Percentiles rank a stretch among this genome's conserved stretches.
These are phyloP conservation scores for Rhododendron griersonianum DNA, from an alignment of 148 eudicot species.

Conservation along the genomic window DNA sequence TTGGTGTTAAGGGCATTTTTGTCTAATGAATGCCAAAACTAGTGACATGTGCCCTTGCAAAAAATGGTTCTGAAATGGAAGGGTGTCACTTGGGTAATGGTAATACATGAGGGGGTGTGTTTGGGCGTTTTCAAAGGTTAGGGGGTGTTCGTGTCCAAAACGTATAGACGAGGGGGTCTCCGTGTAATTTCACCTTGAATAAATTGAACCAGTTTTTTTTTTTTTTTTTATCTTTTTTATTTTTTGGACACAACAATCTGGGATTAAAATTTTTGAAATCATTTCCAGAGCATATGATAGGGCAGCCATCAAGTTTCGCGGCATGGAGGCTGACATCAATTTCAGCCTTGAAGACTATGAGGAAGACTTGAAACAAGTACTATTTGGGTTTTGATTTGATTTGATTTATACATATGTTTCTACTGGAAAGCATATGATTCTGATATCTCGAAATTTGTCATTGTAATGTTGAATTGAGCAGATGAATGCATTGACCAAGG, in stretches of 20 bases:
- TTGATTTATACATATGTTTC: neutral
- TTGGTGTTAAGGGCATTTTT: too few relatives aligned
- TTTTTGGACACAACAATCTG: neutral
- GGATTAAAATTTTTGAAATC: neutral
- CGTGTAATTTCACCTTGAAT: neutral
- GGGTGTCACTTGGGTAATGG: too few relatives aligned
- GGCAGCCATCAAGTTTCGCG: constrained; percentile 93
- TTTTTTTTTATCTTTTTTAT: too few relatives aligned
- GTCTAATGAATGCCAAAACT: too few relatives aligned
- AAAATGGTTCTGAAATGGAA: too few relatives aligned
- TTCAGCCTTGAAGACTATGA: constrained; percentile 76
- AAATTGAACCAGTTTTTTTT: neutral
- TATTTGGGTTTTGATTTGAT: neutral
- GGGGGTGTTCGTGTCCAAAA: too few relatives aligned
- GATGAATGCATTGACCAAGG: constrained; percentile 90
- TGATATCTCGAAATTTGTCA: neutral
- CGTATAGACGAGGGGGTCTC: too few relatives aligned
- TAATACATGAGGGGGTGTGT: too few relatives aligned
- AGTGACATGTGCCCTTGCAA: too few relatives aligned
- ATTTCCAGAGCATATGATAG: constrained; percentile 87
- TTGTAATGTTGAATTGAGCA: constrained; percentile 15
- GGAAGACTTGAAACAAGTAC: constrained; percentile 83
- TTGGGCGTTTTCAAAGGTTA: too few relatives aligned
- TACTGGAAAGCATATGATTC: neutral
- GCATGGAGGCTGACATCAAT: constrained; percentile 93